Evolutionary conservation across 345 rosid genomes (phyloP).

Genomic region (Lepidium africanum): DNA sequence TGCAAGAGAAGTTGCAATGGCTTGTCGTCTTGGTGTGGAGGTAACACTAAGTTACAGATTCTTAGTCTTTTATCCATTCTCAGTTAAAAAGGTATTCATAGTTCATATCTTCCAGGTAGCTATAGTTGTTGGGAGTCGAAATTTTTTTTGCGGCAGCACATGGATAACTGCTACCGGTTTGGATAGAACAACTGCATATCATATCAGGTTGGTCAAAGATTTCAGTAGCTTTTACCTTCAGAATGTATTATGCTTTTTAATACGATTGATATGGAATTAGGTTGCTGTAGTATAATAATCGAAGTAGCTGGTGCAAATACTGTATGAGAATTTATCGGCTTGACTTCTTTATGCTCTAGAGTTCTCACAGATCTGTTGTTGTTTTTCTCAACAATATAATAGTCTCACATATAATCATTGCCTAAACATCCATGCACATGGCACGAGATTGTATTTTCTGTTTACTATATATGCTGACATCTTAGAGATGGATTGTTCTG

Average conservation of each 20-base stretch:
- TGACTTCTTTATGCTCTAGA: neutral
- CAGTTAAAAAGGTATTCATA: neutral
- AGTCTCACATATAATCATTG: neutral
- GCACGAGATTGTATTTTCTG: neutral
- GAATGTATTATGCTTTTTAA: neutral
- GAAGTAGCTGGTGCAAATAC: neutral
- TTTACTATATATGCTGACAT: neutral
- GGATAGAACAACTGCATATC: conserved; percentile 77
- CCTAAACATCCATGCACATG: neutral
- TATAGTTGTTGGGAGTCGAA: conserved; percentile 84
- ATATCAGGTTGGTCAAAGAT: conserved; percentile 49
- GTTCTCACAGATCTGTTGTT: neutral
- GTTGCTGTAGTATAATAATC: neutral
- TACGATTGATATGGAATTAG: neutral
- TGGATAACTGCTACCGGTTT: conserved; percentile 78
- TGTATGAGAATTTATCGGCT: neutral
- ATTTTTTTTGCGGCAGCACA: conserved; percentile 70
- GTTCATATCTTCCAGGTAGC: conserved; percentile 50
- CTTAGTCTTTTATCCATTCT: neutral
- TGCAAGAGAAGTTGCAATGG: conserved; percentile 71
- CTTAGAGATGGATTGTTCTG: neutral
- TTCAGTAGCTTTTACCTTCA: neutral
- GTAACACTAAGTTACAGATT: conserved; percentile 27
- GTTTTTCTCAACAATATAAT: neutral
- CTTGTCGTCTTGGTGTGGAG: conserved; percentile 77